phyloP scores from a whole-genome alignment of 2,329 filamentous ascomycete genomes.

The Scedosporium dehoogii region DNA sequence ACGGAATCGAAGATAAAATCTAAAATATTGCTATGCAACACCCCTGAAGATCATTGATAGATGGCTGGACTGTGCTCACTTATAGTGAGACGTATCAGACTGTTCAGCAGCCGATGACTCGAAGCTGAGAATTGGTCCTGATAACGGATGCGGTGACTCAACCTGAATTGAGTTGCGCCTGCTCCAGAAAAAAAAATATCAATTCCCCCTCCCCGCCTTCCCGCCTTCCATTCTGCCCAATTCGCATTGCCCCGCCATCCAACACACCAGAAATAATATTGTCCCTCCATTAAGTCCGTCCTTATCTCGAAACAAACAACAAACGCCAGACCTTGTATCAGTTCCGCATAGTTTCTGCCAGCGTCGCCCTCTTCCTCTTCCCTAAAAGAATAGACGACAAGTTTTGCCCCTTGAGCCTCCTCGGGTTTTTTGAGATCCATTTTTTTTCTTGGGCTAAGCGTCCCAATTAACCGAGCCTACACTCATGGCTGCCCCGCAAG shows the following conservation, averaged over 20 bases:
- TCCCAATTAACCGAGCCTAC: background rate
- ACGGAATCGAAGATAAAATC: background rate
- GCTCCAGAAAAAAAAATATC: slow-evolving; percentile 3
- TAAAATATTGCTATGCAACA: background rate
- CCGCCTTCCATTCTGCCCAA: slow-evolving; percentile 1
- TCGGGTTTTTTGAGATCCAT: background rate
- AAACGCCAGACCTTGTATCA: background rate
- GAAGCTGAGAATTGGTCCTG: background rate
- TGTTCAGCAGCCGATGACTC: background rate
- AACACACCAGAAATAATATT: slow-evolving; percentile 9
- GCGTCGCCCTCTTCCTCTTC: no score
- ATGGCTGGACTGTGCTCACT: background rate
- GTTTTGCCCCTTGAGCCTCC: background rate
- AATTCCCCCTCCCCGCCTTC: background rate
- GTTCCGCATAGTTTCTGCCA: background rate
- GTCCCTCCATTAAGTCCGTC: background rate
- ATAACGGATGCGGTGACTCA: background rate
- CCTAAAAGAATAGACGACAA: no score
- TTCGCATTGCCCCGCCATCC: slow-evolving; percentile 10
- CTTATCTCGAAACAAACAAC: background rate
- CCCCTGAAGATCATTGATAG: background rate
- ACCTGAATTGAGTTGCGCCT: background rate
- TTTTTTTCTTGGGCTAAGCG: background rate
- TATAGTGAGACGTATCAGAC: background rate
- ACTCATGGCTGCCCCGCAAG: slow-evolving; percentile 33